These are phyloP conservation scores for Hyphopichia fennica DNA, from an alignment of 1,139 yeast genomes.

Conservation along the genomic window DNA sequence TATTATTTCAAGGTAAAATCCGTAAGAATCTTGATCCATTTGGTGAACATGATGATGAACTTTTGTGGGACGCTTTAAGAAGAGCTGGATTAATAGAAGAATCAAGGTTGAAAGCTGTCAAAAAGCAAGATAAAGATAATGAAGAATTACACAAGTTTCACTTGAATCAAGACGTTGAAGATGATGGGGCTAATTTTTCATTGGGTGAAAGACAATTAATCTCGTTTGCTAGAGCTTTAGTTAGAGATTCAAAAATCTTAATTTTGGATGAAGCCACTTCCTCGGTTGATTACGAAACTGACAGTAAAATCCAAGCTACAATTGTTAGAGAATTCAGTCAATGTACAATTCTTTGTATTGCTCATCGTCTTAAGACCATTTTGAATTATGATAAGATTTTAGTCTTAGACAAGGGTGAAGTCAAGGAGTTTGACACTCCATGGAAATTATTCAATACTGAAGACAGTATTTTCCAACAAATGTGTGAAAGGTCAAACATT, in stretches of 20 bases:
- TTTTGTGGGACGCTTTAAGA: constrained; percentile 45
- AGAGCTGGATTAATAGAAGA: constrained; percentile 43
- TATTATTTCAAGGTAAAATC: constrained; percentile 40
- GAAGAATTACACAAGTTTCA: constrained; percentile 45
- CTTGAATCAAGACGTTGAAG: constrained; percentile 51
- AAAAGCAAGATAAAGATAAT: constrained; percentile 12
- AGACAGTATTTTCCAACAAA: constrained; percentile 41
- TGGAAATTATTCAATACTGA: constrained; percentile 29
- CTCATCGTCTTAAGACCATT: constrained; percentile 56
- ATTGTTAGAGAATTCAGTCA: constrained; percentile 43
- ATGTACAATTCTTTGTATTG: constrained; percentile 56
- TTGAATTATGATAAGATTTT: constrained; percentile 51
- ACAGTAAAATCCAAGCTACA: constrained; percentile 49
- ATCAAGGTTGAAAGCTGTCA: constrained; percentile 22
- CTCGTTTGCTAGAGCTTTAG: constrained; percentile 55
- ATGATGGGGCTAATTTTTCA: constrained; percentile 55
- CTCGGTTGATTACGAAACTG: constrained; percentile 58
- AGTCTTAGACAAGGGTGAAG: constrained; percentile 53
- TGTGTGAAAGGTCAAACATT: constrained; percentile 62
- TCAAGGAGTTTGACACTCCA: constrained; percentile 52
- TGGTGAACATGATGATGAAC: constrained; percentile 34
- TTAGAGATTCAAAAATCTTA: constrained; percentile 48
- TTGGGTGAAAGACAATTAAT: constrained; percentile 56
- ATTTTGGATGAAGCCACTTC: constrained; percentile 60
- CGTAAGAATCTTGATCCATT: constrained; percentile 46